Conservation (phyloP, 176 grass and related monocot genomes). For the Bromus sterilis region DNA sequence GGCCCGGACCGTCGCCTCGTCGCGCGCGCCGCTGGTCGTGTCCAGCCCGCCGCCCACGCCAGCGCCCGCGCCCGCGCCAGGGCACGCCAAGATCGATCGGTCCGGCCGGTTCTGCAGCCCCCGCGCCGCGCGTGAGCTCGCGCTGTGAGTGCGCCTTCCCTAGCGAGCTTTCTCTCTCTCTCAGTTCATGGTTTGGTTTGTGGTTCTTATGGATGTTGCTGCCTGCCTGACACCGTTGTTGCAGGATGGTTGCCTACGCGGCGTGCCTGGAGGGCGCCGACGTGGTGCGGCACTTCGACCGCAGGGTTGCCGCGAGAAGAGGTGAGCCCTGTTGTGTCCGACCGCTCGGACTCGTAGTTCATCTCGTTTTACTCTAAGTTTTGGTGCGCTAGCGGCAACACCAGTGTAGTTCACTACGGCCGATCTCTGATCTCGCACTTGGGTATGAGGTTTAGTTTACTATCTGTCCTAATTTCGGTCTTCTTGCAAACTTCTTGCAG, state of each 20-base stretch:
- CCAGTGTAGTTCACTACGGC: background rate
- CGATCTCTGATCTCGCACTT: background rate
- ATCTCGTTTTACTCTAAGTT: background rate
- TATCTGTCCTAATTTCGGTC: slow-evolving; percentile 12
- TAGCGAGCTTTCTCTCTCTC: background rate
- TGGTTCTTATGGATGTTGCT: background rate
- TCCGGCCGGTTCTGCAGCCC: slow-evolving; percentile 82
- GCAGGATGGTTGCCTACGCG: slow-evolving; percentile 84
- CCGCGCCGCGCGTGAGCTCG: slow-evolving; percentile 86
- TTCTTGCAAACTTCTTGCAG: slow-evolving; percentile 26
- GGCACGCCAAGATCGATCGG: slow-evolving; percentile 47
- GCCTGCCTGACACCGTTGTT: background rate
- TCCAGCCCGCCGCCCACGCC: background rate
- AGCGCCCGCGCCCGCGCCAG: background rate
- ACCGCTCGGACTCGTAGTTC: background rate
- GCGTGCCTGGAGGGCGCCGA: slow-evolving; percentile 87
- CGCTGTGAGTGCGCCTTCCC: slow-evolving; percentile 52
- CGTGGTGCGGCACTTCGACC: slow-evolving; percentile 81
- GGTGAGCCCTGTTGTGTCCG: slow-evolving; percentile 21
- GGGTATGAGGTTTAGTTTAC: background rate
- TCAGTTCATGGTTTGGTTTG: background rate
- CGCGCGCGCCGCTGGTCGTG: slow-evolving; percentile 13
- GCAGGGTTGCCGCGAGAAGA: slow-evolving; percentile 70
- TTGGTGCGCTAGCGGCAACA: background rate
- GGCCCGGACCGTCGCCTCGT: slow-evolving; percentile 29